Percentiles rank a stretch among this genome's conserved stretches.
These are phyloP conservation scores for Colletotrichum sp. DNA, from an alignment of 2,329 filamentous ascomycete genomes.

Conservation along the genomic window DNA sequence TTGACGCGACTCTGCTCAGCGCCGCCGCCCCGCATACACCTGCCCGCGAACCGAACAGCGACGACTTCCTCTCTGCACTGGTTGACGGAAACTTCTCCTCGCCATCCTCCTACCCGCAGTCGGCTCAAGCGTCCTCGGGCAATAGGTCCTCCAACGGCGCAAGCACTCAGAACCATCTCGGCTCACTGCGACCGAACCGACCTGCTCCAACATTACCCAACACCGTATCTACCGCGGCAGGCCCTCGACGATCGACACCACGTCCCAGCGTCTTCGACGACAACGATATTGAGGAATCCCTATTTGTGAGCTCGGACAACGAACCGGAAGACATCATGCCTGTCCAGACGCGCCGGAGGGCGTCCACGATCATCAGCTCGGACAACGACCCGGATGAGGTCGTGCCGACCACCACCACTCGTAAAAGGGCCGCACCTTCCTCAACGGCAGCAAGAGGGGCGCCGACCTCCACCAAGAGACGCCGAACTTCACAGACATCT, in stretches of 20 bases:
- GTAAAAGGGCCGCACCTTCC: constrained; percentile 19
- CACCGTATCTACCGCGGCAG: not conserved
- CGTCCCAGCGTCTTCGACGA: not conserved
- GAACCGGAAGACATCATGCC: constrained; percentile 21
- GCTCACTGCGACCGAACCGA: not conserved
- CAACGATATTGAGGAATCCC: constrained; percentile 4
- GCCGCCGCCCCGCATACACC: constrained; percentile 22
- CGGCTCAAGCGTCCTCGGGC: constrained; percentile 24
- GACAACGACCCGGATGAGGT: constrained; percentile 18
- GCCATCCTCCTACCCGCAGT: constrained; percentile 38
- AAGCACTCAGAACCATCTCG: not conserved
- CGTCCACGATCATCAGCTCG: constrained; percentile 10
- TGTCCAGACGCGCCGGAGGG: constrained; percentile 19
- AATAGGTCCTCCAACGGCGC: not conserved
- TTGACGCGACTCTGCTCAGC: not conserved
- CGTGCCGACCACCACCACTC: not conserved
- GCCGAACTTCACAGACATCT: constrained; percentile 17
- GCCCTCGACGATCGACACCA: not conserved
- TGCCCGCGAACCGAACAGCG: constrained; percentile 3
- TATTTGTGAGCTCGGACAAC: constrained; percentile 19
- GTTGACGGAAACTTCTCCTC: constrained; percentile 37
- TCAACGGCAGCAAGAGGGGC: not conserved
- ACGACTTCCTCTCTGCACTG: constrained; percentile 30
- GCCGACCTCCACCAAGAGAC: constrained; percentile 7
- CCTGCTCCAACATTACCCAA: constrained; percentile 11